Conservation (phyloP, 805 yeast genomes). For the Lipomyces starkeyi region DNA sequence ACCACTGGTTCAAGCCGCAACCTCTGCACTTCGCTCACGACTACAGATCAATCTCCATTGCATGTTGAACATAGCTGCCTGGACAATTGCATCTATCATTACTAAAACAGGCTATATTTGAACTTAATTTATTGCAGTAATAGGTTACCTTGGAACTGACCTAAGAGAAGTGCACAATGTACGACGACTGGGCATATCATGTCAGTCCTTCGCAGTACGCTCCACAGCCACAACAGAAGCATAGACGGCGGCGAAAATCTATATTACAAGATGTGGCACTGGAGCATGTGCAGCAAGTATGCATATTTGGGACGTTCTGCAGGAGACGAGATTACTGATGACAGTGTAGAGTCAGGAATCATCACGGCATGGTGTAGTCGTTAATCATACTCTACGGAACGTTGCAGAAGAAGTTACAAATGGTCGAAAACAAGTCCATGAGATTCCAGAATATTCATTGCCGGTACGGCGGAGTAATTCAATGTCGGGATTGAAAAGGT, state of each 20-base stretch:
- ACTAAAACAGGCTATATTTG: not conserved
- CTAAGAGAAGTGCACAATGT: conserved; percentile 18
- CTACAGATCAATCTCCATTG: not conserved
- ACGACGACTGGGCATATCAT: conserved; percentile 40
- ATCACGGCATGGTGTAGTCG: conserved; percentile 12
- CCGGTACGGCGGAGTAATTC: conserved; percentile 32
- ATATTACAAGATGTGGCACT: conserved; percentile 34
- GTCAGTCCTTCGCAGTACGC: conserved; percentile 37
- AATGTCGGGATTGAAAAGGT: conserved; percentile 21
- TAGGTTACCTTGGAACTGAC: not conserved
- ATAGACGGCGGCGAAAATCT: conserved; percentile 35
- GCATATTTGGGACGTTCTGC: not conserved
- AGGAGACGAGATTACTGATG: not conserved
- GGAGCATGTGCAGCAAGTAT: conserved; percentile 34
- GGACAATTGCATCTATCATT: not conserved
- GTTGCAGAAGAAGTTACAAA: conserved; percentile 27
- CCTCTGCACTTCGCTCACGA: not conserved
- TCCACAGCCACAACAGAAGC: conserved; percentile 35
- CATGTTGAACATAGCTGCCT: not conserved
- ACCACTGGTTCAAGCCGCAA: not conserved
- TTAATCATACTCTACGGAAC: conserved; percentile 11
- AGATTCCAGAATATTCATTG: conserved; percentile 33
- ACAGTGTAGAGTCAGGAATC: conserved; percentile 12
- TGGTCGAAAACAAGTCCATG: not conserved
- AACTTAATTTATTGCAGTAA: not conserved